phyloP scores from a whole-genome alignment of 1,284 basidiomycete species.

The Leccinum ponderosum region DNA sequence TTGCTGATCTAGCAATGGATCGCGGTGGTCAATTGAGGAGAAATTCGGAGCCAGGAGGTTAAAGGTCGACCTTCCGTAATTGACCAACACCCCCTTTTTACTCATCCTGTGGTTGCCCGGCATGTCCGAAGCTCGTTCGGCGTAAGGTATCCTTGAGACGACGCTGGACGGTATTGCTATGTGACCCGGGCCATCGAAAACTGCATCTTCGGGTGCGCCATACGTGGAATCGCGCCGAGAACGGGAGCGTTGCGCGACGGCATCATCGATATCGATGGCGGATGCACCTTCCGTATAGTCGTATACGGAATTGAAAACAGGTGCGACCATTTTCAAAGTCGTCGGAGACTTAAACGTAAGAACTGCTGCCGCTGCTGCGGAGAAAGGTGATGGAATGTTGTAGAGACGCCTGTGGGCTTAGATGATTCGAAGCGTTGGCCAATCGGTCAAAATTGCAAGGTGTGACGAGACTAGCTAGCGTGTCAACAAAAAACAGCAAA shows the following conservation, averaged over 20 bases:
- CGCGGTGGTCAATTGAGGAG: constrained; percentile 4
- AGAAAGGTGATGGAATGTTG: too few relatives aligned
- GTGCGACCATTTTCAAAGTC: constrained; percentile 11
- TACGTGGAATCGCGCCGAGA: constrained; percentile 67
- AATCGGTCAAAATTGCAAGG: constrained; percentile 3
- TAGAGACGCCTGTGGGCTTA: too few relatives aligned
- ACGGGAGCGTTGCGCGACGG: constrained; percentile 47
- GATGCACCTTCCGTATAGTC: constrained; percentile 86
- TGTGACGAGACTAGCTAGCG: background rate
- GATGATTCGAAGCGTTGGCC: too few relatives aligned
- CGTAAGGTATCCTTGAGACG: constrained; percentile 72
- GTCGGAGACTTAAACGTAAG: background rate
- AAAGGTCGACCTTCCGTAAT: constrained; percentile 14
- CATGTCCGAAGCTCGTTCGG: constrained; percentile 33
- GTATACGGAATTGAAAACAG: constrained; percentile 27
- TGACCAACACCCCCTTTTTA: constrained; percentile 19
- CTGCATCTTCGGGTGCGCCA: constrained; percentile 48
- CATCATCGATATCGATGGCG: constrained; percentile 66
- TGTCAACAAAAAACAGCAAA: constrained; percentile 1
- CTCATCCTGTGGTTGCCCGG: too few relatives aligned
- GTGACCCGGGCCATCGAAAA: constrained; percentile 79
- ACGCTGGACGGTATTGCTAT: constrained; percentile 71
- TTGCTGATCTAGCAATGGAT: constrained; percentile 2
- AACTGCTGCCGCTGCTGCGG: too few relatives aligned
- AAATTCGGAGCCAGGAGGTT: constrained; percentile 11